Percentiles rank a stretch among this genome's conserved stretches.
These are phyloP conservation scores for Guadua angustifolia DNA, from an alignment of 176 grass and related monocot species.

Conservation along the genomic window DNA sequence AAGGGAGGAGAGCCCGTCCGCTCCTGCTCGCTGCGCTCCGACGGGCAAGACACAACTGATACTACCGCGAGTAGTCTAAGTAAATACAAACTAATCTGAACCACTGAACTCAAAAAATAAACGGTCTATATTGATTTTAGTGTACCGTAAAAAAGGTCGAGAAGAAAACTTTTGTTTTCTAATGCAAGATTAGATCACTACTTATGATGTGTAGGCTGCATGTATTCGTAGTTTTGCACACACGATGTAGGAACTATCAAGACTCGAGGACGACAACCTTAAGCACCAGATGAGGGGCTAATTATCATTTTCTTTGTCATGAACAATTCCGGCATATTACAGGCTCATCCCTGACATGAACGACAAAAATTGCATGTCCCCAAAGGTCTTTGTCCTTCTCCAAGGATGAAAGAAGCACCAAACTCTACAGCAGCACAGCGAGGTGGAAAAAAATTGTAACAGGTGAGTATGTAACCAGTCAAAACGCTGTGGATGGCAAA, in stretches of 20 bases:
- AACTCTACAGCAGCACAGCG: constrained; percentile 21
- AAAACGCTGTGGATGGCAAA: constrained; percentile 19
- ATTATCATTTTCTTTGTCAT: constrained; percentile 29
- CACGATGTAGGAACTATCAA: neutral
- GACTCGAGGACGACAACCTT: neutral
- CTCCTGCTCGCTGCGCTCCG: too few species aligned
- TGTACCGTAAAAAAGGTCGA: too few species aligned
- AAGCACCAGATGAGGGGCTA: neutral
- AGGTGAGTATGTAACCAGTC: constrained; percentile 20
- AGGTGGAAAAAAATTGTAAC: constrained; percentile 28
- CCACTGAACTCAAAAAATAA: too few species aligned
- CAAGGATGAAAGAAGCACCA: constrained; percentile 37
- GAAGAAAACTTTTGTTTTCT: too few species aligned
- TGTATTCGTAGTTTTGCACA: neutral
- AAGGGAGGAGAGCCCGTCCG: too few species aligned
- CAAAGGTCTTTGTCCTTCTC: constrained; percentile 22
- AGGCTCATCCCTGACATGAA: constrained; percentile 28
- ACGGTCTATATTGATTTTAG: too few species aligned
- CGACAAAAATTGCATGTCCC: constrained; percentile 27
- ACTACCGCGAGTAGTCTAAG: too few species aligned
- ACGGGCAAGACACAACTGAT: too few species aligned
- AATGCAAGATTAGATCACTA: too few species aligned
- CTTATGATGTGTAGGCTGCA: neutral
- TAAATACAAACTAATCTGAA: too few species aligned
- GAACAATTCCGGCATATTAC: constrained; percentile 31